Base-by-base conservation (phyloP, 352 stramenopile species). In the Thalassiosira oceanica region DNA sequence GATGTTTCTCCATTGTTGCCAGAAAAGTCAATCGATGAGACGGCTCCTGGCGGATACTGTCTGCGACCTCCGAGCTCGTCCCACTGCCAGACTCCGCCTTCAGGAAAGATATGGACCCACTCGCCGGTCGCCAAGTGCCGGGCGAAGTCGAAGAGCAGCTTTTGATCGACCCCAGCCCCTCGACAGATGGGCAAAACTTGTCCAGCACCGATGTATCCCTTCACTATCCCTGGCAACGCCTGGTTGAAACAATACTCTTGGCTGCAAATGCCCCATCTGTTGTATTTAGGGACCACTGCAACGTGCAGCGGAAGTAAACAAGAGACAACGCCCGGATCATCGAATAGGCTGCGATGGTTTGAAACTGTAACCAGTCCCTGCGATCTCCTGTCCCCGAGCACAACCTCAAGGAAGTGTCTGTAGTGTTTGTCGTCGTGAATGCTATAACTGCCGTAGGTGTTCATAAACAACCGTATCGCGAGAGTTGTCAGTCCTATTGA, bases 191-290 rank as follows among this genome's bases (percentile, higher is more conserved):
- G 74, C 29, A 83, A 41, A 10, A 83, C 74, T 28, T 80, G 54
- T 20, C 74, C 74, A 13, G 66, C 74, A 31, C 67, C 67, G 18
- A 83, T 76, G 37, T 79, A 83, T 50, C 61, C 61, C 37, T 71
- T 69, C 1, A 83, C 48, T 2, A 77, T 18, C 1, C 48, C 51
- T 6, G 70, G 74, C n/a, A 83, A 16, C 0, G 54, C 61, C 37
- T 71, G 57, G 29, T 72, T 76, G 41, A 79, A 83, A 44, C 74
- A 83, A 21, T 79, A 79, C 57, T 83, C 74, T 57, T 83, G 74
- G 7, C 54, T 73, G 36, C 74, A 83, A 16, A 83, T 64, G 1
- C 42, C 61, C 67, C 67, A 83, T 39, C 74, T 54, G 31, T 79
- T 69, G 35, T 77, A 67, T 20, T 77, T 58, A 3, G 62, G 62